phyloP scores from a whole-genome alignment of 352 stramenopile genomes.

The Globisporangium uncinulatum region DNA sequence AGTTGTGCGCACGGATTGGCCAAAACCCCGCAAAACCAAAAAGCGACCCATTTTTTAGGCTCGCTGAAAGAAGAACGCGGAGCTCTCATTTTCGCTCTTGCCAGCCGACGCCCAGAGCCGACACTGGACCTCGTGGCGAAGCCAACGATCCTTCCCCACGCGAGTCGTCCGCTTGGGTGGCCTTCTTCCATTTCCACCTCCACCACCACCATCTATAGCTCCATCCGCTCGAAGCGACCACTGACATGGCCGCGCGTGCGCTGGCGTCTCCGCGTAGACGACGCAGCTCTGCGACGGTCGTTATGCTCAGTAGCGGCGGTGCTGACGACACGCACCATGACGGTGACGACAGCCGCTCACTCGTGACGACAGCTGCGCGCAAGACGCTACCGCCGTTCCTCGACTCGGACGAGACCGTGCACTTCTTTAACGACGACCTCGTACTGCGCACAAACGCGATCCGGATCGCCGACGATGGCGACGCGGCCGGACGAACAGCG shows the following conservation, averaged over 20 bases:
- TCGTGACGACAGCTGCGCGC: background rate
- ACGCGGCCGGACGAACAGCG: conserved; percentile 8
- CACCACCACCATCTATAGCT: too few relatives aligned
- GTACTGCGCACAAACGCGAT: conserved; percentile 63
- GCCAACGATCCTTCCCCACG: too few relatives aligned
- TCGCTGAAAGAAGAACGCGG: background rate
- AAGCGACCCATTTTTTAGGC: too few relatives aligned
- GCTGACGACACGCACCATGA: conserved; percentile 8
- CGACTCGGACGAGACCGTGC: conserved; percentile 53
- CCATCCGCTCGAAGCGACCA: too few relatives aligned
- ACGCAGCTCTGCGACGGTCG: conserved; percentile 4
- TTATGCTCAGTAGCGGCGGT: background rate
- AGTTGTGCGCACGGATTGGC: too few relatives aligned
- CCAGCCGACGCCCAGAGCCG: too few relatives aligned
- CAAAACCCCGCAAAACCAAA: too few relatives aligned
- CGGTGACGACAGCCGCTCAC: conserved; percentile 4
- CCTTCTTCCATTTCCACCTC: too few relatives aligned
- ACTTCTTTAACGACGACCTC: conserved; percentile 63
- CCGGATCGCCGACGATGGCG: conserved; percentile 21
- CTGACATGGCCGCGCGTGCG: background rate
- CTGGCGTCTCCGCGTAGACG: conserved; percentile 3
- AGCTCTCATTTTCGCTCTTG: too few relatives aligned
- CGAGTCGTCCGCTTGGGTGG: too few relatives aligned
- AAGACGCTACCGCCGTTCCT: conserved; percentile 22
- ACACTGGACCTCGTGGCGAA: too few relatives aligned